phyloP scores from a whole-genome alignment of 2,329 filamentous ascomycete genomes.

The Teratosphaeria gauchensis region DNA sequence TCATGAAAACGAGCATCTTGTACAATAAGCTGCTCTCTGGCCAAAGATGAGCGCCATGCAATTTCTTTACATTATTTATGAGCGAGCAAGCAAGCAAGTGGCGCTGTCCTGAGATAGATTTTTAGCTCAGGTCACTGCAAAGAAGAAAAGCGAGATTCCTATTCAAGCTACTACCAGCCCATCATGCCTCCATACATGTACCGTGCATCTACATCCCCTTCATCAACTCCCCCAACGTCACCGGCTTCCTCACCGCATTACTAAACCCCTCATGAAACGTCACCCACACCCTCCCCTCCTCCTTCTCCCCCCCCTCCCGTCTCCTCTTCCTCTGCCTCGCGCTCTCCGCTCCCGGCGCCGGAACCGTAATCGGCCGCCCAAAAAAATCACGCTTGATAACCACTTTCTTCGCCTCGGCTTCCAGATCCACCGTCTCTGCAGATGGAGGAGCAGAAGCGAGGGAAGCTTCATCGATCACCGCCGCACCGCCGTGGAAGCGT shows the following conservation, averaged over 20 bases:
- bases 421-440: constrained; percentile 12
- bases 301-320: constrained; percentile 27
- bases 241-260: constrained; percentile 83
- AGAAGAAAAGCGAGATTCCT: not conserved
- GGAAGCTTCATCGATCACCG: not conserved
- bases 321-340: constrained; percentile 25
- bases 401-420: constrained; percentile 21
- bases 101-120: not conserved
- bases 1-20: not conserved
- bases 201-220: constrained; percentile 30
- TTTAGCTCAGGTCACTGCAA: not conserved
- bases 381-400: constrained; percentile 60
- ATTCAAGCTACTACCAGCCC: not conserved
- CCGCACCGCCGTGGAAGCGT: constrained; percentile 48
- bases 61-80: not conserved
- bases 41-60: not conserved
- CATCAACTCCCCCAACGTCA: constrained; percentile 72
- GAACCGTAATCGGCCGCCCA: constrained; percentile 55
- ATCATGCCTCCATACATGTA: not conserved
- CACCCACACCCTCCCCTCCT: constrained; percentile 65
- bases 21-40: not conserved
- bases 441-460: constrained; percentile 11
- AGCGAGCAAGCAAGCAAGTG: not conserved
- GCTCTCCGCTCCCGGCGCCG: constrained; percentile 31
- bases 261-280: constrained; percentile 84